These are phyloP conservation scores for Symmetrospora coprosmae DNA, from an alignment of 768 basidiomycete species.

Conservation along the genomic window DNA sequence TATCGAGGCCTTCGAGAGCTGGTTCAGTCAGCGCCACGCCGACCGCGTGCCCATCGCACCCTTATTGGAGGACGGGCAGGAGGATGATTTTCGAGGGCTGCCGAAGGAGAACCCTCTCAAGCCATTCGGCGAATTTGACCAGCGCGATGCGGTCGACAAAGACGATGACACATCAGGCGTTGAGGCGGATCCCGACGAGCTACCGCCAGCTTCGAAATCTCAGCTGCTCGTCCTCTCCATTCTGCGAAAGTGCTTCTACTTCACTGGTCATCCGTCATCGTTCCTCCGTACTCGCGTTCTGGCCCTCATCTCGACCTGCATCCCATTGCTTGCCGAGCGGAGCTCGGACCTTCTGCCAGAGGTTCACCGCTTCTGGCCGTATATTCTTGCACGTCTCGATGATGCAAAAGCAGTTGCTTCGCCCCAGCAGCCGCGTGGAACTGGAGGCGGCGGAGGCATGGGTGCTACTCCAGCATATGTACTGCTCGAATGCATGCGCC, in stretches of 20 bases:
- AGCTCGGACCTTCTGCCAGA: constrained; percentile 66
- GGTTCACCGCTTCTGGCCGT: constrained; percentile 86
- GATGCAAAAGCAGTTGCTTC: constrained; percentile 3
- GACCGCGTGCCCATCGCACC: neutral
- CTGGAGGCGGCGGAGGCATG: too few species aligned
- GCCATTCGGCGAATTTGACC: constrained; percentile 20
- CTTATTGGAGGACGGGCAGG: too few species aligned
- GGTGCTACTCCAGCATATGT: constrained; percentile 48
- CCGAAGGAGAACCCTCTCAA: constrained; percentile 39
- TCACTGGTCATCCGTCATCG: constrained; percentile 78
- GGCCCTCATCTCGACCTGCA: constrained; percentile 55
- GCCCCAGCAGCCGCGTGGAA: too few species aligned
- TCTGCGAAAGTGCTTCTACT: constrained; percentile 69
- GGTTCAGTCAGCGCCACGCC: constrained; percentile 42
- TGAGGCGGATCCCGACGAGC: constrained; percentile 35
- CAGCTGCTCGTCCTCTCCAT: constrained; percentile 72
- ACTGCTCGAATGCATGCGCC: constrained; percentile 54
- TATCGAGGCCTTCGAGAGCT: constrained; percentile 45
- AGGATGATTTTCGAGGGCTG: neutral
- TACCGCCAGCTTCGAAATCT: constrained; percentile 46
- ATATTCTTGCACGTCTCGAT: constrained; percentile 45
- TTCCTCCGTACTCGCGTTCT: constrained; percentile 73
- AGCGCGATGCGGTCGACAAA: constrained; percentile 38
- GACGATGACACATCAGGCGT: constrained; percentile 46
- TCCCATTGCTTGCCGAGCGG: constrained; percentile 49